phyloP scores from a whole-genome alignment of 257 asterid genomes.

The Fraxinus excelsior region DNA sequence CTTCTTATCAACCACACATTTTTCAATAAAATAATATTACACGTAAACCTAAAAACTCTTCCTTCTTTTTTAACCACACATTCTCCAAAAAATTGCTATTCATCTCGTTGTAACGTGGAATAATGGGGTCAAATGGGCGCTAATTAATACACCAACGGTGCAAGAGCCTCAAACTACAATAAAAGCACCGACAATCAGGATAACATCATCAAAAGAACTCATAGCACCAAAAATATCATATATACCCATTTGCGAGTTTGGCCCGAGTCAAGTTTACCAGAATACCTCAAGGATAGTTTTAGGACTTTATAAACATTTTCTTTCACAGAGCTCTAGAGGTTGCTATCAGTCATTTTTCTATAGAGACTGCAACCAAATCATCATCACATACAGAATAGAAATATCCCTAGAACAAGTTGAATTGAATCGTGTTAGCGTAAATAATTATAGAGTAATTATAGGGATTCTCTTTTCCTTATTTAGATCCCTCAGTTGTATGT shows the following conservation, averaged over 20 bases:
- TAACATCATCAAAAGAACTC: background rate
- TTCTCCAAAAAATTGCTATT: too few relatives aligned
- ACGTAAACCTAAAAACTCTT: too few relatives aligned
- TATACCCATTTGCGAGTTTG: background rate
- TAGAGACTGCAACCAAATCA: background rate
- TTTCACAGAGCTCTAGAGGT: background rate
- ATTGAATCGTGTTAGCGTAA: too few relatives aligned
- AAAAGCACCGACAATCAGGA: background rate
- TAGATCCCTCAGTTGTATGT: too few relatives aligned
- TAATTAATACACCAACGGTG: background rate
- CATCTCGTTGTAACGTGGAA: too few relatives aligned
- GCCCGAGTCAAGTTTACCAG: background rate
- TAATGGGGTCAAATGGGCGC: too few relatives aligned
- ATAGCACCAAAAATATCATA: background rate
- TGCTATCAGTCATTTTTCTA: background rate
- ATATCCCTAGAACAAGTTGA: background rate
- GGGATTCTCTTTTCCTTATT: too few relatives aligned
- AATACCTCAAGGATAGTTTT: background rate
- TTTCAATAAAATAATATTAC: too few relatives aligned
- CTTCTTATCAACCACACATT: too few relatives aligned
- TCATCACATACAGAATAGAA: background rate
- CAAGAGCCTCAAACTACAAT: too few relatives aligned
- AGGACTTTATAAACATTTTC: background rate
- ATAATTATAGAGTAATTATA: too few relatives aligned
- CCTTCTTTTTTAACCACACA: too few relatives aligned